Percentiles rank a stretch among this genome's conserved stretches.
These are phyloP conservation scores for Dothidotthia symphoricarpi DNA, from an alignment of 2,329 filamentous ascomycete species.

Conservation along the genomic window DNA sequence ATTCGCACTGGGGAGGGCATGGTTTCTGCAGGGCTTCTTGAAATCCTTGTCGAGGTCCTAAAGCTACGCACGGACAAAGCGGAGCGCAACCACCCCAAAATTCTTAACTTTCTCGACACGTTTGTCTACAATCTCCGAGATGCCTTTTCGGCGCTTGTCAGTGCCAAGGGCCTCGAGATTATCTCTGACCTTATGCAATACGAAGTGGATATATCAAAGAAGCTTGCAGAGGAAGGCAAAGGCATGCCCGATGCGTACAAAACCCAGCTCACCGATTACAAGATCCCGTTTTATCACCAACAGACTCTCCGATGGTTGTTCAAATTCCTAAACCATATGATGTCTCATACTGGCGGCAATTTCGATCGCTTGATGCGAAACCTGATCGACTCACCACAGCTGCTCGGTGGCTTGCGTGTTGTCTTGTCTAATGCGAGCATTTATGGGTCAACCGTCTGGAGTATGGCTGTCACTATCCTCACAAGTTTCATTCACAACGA, in stretches of 20 bases:
- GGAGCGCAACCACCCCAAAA: constrained; percentile 76
- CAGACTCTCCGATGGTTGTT: constrained; percentile 91
- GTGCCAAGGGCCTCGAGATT: constrained; percentile 80
- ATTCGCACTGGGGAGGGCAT: constrained; percentile 77
- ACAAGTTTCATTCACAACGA: constrained; percentile 99
- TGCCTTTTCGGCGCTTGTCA: constrained; percentile 79
- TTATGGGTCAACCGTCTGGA: constrained; percentile 95
- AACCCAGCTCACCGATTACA: constrained; percentile 85
- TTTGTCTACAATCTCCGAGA: constrained; percentile 83
- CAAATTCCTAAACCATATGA: constrained; percentile 95
- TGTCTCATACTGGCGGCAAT: constrained; percentile 77
- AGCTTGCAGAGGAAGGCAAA: constrained; percentile 63
- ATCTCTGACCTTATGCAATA: constrained; percentile 83
- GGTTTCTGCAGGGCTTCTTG: constrained; percentile 84
- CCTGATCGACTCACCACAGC: constrained; percentile 84
- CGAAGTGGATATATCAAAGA: constrained; percentile 69
- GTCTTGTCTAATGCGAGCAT: constrained; percentile 76
- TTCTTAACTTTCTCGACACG: constrained; percentile 83
- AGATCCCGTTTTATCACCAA: constrained; percentile 89
- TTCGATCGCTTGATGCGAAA: constrained; percentile 90
- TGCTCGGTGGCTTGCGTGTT: constrained; percentile 73
- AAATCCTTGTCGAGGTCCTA: constrained; percentile 84
- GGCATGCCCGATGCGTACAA: constrained; percentile 71
- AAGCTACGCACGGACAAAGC: constrained; percentile 78
- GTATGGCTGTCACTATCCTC: constrained; percentile 84